These are phyloP conservation scores for Eucalyptus rudis DNA, from an alignment of 345 rosid genomes.

Conservation along the genomic window DNA sequence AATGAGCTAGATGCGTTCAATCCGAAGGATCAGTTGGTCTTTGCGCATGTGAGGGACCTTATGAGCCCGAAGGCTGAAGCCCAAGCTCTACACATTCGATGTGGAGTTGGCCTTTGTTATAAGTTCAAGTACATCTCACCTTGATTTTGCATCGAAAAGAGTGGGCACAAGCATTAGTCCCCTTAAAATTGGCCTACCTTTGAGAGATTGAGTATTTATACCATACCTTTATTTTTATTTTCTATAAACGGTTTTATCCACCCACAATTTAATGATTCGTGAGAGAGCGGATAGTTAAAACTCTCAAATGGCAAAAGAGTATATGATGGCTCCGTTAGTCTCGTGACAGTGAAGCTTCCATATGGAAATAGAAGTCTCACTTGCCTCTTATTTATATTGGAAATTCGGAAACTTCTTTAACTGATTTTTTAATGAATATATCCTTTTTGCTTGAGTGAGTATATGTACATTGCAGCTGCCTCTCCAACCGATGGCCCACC, in stretches of 20 bases:
- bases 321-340: background rate
- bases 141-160: background rate
- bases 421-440: background rate
- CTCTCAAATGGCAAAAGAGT: background rate
- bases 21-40: constrained; percentile 77
- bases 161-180: background rate
- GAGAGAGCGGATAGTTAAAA: background rate
- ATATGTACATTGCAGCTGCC: background rate
- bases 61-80: constrained; percentile 26
- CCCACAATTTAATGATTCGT: background rate
- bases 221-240: background rate
- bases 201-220: background rate
- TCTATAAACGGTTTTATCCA: no score
- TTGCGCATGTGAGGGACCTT: constrained; percentile 67
- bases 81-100: constrained; percentile 69
- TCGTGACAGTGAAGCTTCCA: background rate
- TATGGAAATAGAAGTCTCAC: background rate
- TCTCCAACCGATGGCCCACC: background rate
- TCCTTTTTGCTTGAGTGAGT: background rate
- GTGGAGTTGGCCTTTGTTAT: constrained; percentile 34
- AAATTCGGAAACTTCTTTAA: background rate
- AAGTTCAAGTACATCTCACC: background rate
- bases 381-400: background rate
- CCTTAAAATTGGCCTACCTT: background rate
- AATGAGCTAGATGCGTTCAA: constrained; percentile 73